Evolutionary conservation across 148 eudicot genomes (phyloP), one percentile per base, ranked within the genome.

Genomic region (Chenopodium suecicum): DNA sequence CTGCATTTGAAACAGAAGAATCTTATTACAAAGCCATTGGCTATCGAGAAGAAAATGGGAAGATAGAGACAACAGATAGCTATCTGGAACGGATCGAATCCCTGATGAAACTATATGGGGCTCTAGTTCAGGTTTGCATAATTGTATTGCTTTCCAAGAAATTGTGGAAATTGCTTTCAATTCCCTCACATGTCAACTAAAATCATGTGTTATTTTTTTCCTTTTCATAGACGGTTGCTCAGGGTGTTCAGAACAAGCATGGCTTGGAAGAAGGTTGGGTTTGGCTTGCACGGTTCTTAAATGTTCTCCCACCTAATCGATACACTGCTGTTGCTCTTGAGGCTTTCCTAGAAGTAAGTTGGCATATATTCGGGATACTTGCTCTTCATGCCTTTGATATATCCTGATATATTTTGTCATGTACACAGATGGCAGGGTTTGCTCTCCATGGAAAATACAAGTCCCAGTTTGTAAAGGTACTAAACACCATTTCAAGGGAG

Each of bases 281-380:
- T 50, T 96, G 99, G 99, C 88, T 96, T 62, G 97, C 98, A 29
- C 87, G 99, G 83, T 91, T 91, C 83, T 81, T 94, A 87, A 96
- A 92, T 81, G 50, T 87, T 75, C 87, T 96, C 83, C 99, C 99
- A 32, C 88, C 97, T 63, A 92, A 87, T 78, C 66, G 86, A 47
- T 88, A 86, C 78, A 94, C 99, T 70, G 91, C 90, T 68, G 88
- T 84, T 46, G 93, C 99, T 27, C 88, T 96, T 62, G 88, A 89
- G 73, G 96, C 97, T 77, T 96, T 94, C 81, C 88, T 96, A 44
- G 86, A 88, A 70, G 99, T 96, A 88, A 90, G 95, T 83, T 47
- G 48, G 62, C 66, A 17, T 17, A 20, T 67, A n/a, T 20, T 48
- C 9, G 31, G 47, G 11, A 48, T 46, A 14, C 29, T 22, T 70